phyloP scores from a whole-genome alignment of 331 rosid species.

The Dryas integrifolia region DNA sequence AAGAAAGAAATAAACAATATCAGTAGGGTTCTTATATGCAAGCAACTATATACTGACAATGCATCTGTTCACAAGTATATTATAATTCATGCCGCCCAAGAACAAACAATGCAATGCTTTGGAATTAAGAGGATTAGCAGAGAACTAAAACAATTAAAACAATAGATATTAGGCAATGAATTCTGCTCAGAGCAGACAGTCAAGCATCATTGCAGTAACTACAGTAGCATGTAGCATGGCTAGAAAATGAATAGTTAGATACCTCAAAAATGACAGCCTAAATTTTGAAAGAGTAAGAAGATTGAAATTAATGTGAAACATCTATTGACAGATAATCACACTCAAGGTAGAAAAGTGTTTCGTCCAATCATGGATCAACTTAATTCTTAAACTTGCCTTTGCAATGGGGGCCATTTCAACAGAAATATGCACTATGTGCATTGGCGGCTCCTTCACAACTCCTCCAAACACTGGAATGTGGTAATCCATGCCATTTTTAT shows the following conservation, averaged over 20 bases:
- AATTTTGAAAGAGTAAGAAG: neutral
- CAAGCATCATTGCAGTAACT: neutral
- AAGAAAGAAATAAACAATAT: neutral
- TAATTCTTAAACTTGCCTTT: slow-evolving; percentile 43
- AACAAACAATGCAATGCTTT: neutral
- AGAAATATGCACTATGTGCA: slow-evolving; percentile 76
- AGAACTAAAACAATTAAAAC: neutral
- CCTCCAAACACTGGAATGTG: slow-evolving; percentile 75
- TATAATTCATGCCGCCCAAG: neutral
- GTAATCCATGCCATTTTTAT: slow-evolving; percentile 65
- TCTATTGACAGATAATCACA: neutral
- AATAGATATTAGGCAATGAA: neutral
- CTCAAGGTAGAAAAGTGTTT: neutral
- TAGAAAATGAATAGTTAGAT: neutral
- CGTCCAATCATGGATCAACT: slow-evolving; percentile 4
- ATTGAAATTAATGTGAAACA: neutral
- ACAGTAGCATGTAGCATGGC: neutral
- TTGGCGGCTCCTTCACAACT: slow-evolving; percentile 59
- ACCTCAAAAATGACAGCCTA: neutral
- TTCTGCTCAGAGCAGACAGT: neutral
- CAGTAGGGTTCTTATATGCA: neutral
- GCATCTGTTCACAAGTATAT: neutral
- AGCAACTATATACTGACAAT: neutral
- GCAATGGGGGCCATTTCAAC: slow-evolving; percentile 95
- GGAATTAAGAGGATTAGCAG: neutral